These are phyloP conservation scores for Fomitiporia mediterranea DNA, from an alignment of 1,284 basidiomycete species.

Conservation along the genomic window DNA sequence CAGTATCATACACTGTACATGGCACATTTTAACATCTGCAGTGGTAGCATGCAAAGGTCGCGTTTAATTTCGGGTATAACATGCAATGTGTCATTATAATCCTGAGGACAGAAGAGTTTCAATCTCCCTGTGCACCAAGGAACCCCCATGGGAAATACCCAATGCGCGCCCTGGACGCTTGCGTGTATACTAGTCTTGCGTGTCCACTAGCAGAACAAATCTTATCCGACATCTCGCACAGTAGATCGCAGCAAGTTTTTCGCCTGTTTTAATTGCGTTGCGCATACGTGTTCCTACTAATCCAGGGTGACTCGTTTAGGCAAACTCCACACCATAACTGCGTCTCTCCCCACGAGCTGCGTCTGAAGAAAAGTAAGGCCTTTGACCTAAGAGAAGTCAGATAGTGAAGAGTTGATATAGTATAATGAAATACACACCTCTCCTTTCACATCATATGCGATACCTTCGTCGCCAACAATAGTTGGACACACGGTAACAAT, in stretches of 20 bases:
- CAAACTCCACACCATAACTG: constrained; percentile 30
- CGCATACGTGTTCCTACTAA: neutral
- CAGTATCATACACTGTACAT: no score
- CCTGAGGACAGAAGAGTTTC: no score
- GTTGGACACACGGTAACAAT: constrained; percentile 82
- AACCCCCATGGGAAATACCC: neutral
- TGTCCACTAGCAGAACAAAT: neutral
- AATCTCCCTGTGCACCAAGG: no score
- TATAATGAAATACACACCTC: constrained; percentile 13
- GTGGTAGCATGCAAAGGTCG: no score
- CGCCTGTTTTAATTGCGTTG: neutral
- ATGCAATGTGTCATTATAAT: no score
- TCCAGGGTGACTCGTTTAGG: neutral
- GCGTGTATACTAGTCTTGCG: neutral
- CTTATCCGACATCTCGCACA: neutral
- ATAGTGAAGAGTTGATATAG: neutral
- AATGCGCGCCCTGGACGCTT: neutral
- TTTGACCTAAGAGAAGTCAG: constrained; percentile 26
- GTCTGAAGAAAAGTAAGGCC: constrained; percentile 33
- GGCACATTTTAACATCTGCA: no score
- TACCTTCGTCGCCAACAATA: constrained; percentile 69
- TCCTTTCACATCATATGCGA: constrained; percentile 45
- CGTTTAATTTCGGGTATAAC: no score
- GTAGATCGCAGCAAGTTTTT: neutral
- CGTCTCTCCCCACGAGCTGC: constrained; percentile 39